Evolutionary conservation across 768 basidiomycete genomes (phyloP).

Genomic region (Boletus tylopilopsis): DNA sequence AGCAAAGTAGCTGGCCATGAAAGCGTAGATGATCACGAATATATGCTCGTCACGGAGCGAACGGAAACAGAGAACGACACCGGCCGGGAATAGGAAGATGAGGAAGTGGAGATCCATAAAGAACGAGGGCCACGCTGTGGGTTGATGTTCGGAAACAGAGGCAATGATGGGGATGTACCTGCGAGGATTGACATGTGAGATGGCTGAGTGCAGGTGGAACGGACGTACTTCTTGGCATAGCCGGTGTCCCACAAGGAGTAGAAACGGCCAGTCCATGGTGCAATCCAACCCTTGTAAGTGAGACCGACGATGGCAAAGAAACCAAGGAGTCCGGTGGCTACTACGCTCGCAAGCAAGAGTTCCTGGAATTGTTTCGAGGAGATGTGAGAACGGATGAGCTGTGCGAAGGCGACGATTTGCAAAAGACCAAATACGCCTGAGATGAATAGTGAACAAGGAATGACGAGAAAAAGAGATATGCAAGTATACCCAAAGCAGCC

Average conservation of each 20-base stretch:
- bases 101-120: conserved; percentile 99
- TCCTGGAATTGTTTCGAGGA: conserved; percentile 90
- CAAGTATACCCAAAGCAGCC: conserved; percentile 79
- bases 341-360: conserved; percentile 66
- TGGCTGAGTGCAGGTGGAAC: background rate
- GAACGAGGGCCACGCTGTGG: conserved; percentile 99
- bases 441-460: conserved; percentile 7
- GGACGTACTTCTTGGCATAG: conserved; percentile 88
- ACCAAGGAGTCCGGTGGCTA: conserved; percentile 69
- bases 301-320: conserved; percentile 69
- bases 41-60: conserved; percentile 94
- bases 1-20: conserved; percentile 96
- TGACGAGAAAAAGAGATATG: background rate
- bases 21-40: conserved; percentile 97
- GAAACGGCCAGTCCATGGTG: conserved; percentile 99
- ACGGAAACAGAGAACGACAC: conserved; percentile 91
- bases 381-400: conserved; percentile 84
- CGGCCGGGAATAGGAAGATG: conserved; percentile 96
- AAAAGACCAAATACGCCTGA: conserved; percentile 92
- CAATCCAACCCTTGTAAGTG: conserved; percentile 93
- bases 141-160: conserved; percentile 98
- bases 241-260: conserved; percentile 99
- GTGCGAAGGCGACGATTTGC: conserved; percentile 92
- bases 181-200: conserved; percentile 4
- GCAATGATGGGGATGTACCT: conserved; percentile 98